Conservation (phyloP, 257 asterid species). For the Avicennia marina region DNA sequence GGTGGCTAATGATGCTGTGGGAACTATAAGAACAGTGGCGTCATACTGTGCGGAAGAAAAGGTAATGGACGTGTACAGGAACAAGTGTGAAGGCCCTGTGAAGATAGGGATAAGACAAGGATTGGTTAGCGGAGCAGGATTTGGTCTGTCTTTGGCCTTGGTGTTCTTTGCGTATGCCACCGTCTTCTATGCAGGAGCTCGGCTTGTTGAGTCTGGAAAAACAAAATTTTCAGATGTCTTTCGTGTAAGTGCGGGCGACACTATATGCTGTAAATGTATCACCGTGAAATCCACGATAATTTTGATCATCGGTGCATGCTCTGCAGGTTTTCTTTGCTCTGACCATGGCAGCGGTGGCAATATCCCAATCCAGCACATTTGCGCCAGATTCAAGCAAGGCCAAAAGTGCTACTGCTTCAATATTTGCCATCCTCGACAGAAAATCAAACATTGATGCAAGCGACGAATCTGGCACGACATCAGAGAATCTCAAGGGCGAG, state of each 20-base stretch:
- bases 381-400: conserved; percentile 87
- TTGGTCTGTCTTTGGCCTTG: conserved; percentile 56
- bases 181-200: conserved; percentile 87
- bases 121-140: conserved; percentile 65
- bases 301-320: background rate
- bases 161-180: conserved; percentile 69
- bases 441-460: conserved; percentile 69
- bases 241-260: conserved; percentile 43
- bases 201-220: conserved; percentile 61
- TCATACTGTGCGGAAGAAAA: conserved; percentile 88
- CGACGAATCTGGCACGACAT: conserved; percentile 64
- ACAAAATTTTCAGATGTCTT: conserved; percentile 67
- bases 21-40: conserved; percentile 81
- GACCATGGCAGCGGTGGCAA: conserved; percentile 78
- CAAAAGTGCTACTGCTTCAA: conserved; percentile 70
- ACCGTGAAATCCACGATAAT: background rate
- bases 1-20: conserved; percentile 84
- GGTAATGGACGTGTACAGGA: conserved; percentile 60
- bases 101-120: conserved; percentile 68
- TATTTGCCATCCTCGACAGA: conserved; percentile 68
- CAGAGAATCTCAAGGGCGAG: conserved; percentile 62
- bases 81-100: conserved; percentile 69
- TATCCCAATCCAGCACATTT: conserved; percentile 75
- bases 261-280: too few species aligned
- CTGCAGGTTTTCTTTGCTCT: conserved; percentile 84